Evolutionary conservation across 257 asterid species (phyloP).

Genomic region (Primulina tabacum): DNA sequence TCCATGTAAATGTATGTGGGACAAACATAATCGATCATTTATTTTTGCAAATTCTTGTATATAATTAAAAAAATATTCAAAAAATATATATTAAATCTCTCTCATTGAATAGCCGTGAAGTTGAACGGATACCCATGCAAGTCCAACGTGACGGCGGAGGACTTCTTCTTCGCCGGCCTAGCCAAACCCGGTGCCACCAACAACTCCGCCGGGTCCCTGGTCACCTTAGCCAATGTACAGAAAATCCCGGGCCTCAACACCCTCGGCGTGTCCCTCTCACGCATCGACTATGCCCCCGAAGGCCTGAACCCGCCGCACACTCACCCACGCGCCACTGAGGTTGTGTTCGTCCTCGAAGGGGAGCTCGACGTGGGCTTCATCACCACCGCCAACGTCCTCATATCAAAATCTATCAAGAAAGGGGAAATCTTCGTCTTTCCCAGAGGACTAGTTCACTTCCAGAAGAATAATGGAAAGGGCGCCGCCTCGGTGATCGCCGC

Average conservation of each 20-base stretch:
- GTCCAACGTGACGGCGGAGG: conserved; percentile 21
- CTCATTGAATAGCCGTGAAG: conserved; percentile 11
- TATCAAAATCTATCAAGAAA: conserved; percentile 16
- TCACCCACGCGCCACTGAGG: conserved; percentile 25
- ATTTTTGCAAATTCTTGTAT: too few relatives aligned
- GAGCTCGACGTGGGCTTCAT: conserved; percentile 26
- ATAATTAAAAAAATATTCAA: too few relatives aligned
- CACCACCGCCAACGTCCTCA: conserved; percentile 19
- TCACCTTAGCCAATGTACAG: conserved; percentile 25
- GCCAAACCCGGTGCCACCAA: conserved; percentile 25
- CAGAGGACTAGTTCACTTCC: conserved; percentile 24
- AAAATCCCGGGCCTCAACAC: conserved; percentile 33
- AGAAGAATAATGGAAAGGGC: conserved; percentile 5
- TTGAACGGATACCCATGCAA: conserved; percentile 28
- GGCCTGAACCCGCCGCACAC: conserved; percentile 26
- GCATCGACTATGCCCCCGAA: conserved; percentile 22
- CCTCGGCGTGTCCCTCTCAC: conserved; percentile 28
- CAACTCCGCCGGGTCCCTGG: conserved; percentile 21
- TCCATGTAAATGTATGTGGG: too few relatives aligned
- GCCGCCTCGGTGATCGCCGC: conserved; percentile 23
- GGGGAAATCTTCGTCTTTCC: conserved; percentile 28
- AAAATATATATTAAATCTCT: background rate
- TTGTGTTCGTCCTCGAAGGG: conserved; percentile 22
- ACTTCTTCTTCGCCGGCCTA: conserved; percentile 23
- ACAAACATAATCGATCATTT: too few relatives aligned